These are phyloP conservation scores for Neonectria sp. DNA, from an alignment of 2,329 filamentous ascomycete species.

Conservation along the genomic window DNA sequence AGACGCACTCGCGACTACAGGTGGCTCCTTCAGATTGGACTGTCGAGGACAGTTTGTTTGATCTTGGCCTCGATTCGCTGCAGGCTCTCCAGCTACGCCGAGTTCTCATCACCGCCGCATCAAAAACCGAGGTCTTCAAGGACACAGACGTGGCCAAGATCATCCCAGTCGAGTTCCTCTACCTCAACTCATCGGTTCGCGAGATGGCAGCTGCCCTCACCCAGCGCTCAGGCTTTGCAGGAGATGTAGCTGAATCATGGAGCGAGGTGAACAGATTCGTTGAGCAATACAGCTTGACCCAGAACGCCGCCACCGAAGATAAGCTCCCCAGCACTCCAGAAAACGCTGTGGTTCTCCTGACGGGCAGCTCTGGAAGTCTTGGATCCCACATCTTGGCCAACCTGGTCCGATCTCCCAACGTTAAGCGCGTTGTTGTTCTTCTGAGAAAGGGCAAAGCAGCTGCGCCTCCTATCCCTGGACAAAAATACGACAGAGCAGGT, in stretches of 20 bases:
- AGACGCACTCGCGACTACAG: slow-evolving; percentile 22
- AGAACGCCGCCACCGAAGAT: background rate
- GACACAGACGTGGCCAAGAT: slow-evolving; percentile 28
- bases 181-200: slow-evolving; percentile 34
- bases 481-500: slow-evolving; percentile 22
- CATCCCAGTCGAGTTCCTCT: slow-evolving; percentile 37
- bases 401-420: slow-evolving; percentile 26
- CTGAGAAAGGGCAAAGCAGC: slow-evolving; percentile 15
- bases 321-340: slow-evolving; percentile 22
- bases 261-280: slow-evolving; percentile 22
- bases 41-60: slow-evolving; percentile 32
- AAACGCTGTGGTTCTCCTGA: slow-evolving; percentile 36
- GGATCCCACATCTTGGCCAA: slow-evolving; percentile 35
- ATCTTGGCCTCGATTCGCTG: slow-evolving; percentile 33
- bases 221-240: slow-evolving; percentile 8
- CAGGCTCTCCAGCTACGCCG: slow-evolving; percentile 28
- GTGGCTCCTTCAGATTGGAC: slow-evolving; percentile 20
- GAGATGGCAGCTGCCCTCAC: slow-evolving; percentile 29
- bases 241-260: background rate
- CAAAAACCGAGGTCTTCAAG: slow-evolving; percentile 34
- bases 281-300: slow-evolving; percentile 21
- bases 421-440: slow-evolving; percentile 30
- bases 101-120: slow-evolving; percentile 28
- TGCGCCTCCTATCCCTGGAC: background rate
- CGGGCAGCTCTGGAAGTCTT: slow-evolving; percentile 39